A percentile compares a stretch with the other conserved stretches of the same genome.
Conservation (phyloP, 1,284 basidiomycete species). For the Cystobasidium slooffiae region DNA sequence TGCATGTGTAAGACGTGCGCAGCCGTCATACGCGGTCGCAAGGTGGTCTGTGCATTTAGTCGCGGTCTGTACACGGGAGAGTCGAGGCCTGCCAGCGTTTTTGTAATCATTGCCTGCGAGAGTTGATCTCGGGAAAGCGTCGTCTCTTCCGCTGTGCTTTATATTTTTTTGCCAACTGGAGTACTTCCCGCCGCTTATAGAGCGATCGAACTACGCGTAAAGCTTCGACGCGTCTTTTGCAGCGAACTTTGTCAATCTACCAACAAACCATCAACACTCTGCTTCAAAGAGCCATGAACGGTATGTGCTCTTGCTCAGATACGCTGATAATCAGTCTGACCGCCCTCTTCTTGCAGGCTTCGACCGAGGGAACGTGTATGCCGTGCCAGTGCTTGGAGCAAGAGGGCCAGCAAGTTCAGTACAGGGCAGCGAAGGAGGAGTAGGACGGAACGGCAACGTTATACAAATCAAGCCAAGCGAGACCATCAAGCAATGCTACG, state of each 20-base stretch:
- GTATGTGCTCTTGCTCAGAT: not conserved
- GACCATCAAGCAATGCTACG: conserved; percentile 75
- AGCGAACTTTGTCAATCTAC: not conserved
- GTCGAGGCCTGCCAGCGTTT: no score
- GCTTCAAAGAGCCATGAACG: conserved; percentile 23
- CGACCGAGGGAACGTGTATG: conserved; percentile 49
- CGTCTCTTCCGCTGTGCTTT: no score
- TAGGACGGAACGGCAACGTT: conserved; percentile 17
- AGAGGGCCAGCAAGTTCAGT: conserved; percentile 34
- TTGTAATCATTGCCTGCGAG: no score
- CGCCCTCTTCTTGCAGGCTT: conserved; percentile 34
- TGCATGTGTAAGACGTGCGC: no score
- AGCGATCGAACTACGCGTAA: conserved; percentile 26
- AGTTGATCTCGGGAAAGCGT: no score
- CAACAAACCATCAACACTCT: not conserved
- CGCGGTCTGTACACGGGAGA: no score
- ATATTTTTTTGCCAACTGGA: no score
- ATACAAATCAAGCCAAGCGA: conserved; percentile 57
- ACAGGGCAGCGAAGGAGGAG: conserved; percentile 17
- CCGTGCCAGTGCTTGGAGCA: conserved; percentile 51
- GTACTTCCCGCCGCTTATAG: no score
- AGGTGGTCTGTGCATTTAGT: no score
- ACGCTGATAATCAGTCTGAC: not conserved
- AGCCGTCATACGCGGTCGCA: no score
- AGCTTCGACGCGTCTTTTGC: conserved; percentile 25